phyloP scores from a whole-genome alignment of 1,284 basidiomycete genomes.

The Coniferiporia weirii region DNA sequence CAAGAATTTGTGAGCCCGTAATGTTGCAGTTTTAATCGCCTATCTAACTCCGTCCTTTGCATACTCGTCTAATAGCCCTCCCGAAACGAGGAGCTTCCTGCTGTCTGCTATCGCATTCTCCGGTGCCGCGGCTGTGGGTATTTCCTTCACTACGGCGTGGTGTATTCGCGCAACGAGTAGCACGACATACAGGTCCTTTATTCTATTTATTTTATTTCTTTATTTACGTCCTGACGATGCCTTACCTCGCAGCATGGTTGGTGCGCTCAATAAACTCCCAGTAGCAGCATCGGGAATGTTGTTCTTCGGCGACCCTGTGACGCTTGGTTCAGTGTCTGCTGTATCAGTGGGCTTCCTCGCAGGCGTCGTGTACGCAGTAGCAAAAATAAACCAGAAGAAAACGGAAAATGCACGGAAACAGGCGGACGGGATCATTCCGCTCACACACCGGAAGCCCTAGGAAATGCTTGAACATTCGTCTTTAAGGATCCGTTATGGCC shows the following conservation, averaged over 20 bases:
- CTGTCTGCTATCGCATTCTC: slow-evolving; percentile 91
- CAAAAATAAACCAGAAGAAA: slow-evolving; percentile 85
- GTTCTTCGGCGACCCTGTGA: slow-evolving; percentile 90
- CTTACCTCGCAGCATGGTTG: slow-evolving; percentile 79
- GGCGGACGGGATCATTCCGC: slow-evolving; percentile 51
- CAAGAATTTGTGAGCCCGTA: slow-evolving; percentile 70
- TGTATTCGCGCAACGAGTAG: slow-evolving; percentile 95
- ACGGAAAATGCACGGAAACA: slow-evolving; percentile 43
- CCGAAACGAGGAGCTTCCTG: slow-evolving; percentile 74
- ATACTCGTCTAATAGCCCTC: slow-evolving; percentile 53
- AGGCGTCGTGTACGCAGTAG: slow-evolving; percentile 84
- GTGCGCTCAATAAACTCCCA: slow-evolving; percentile 97
- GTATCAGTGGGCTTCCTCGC: slow-evolving; percentile 89
- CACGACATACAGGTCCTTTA: slow-evolving; percentile 86
- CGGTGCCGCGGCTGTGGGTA: slow-evolving; percentile 94
- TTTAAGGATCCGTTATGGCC: not conserved
- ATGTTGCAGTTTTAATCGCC: not conserved
- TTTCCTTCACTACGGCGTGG: slow-evolving; percentile 99
- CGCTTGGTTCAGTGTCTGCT: slow-evolving; percentile 83
- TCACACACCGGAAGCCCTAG: slow-evolving; percentile 46
- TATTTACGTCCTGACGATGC: slow-evolving; percentile 7
- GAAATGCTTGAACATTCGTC: not conserved
- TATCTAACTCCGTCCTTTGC: slow-evolving; percentile 12
- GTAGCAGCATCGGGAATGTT: slow-evolving; percentile 95
- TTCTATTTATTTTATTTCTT: slow-evolving; percentile 1